A percentile compares a stretch with the other conserved stretches of the same genome.
Evolutionary conservation across 2,329 filamentous ascomycete genomes (phyloP).

Genomic region (Ophiocordyceps unilateralis): DNA sequence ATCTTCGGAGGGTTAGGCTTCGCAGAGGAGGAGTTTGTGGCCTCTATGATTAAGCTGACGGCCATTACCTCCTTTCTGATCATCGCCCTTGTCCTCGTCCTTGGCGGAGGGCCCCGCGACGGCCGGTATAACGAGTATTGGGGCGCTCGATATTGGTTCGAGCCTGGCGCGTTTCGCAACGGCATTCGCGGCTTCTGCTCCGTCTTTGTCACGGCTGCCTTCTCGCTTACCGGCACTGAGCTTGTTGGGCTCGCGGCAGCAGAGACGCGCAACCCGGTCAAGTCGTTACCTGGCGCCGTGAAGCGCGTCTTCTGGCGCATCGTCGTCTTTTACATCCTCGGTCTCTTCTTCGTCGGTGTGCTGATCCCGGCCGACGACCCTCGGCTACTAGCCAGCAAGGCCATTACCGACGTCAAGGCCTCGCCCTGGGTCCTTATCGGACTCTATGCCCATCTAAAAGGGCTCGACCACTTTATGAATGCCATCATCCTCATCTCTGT

Average conservation of each 20-base stretch:
- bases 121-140: constrained; percentile 22
- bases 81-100: constrained; percentile 36
- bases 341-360: constrained; percentile 30
- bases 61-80: constrained; percentile 47
- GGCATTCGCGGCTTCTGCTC: constrained; percentile 54
- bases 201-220: constrained; percentile 53
- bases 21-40: constrained; percentile 38
- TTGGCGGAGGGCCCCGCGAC: constrained; percentile 35
- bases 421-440: constrained; percentile 35
- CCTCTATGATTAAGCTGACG: constrained; percentile 35
- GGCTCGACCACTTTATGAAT: constrained; percentile 35
- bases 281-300: constrained; percentile 59
- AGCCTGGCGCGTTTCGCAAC: constrained; percentile 40
- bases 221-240: constrained; percentile 51
- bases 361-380: constrained; percentile 24
- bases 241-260: constrained; percentile 54
- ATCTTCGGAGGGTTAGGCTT: constrained; percentile 37
- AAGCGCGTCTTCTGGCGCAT: constrained; percentile 52
- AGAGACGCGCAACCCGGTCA: constrained; percentile 48
- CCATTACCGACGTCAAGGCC: constrained; percentile 21
- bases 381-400: constrained; percentile 25
- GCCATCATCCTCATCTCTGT: constrained; percentile 35
- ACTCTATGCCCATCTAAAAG: constrained; percentile 27
- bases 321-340: constrained; percentile 31
- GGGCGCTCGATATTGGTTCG: constrained; percentile 25